Base-by-base conservation (phyloP, 768 basidiomycete species). In the Hysterangium stoloniferum region DNA sequence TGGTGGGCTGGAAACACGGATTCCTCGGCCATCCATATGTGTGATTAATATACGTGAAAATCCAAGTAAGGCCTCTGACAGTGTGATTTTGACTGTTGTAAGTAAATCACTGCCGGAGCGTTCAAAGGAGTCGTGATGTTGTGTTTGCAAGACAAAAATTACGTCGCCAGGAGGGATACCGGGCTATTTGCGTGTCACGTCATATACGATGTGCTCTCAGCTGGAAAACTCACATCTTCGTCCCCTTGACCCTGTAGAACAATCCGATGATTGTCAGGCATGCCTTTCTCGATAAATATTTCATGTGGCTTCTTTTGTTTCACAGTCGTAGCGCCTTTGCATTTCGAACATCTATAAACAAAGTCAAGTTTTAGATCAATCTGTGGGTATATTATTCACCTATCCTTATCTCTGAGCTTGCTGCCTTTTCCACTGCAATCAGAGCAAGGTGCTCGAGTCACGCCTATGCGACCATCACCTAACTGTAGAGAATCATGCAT, bases 21-120 rank as follows among this genome's bases (percentile, higher is more conserved):
- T 74, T n/a, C 92, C 92, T 12, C 92, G 80, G 8, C 93, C 93
- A 61, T 99, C 95, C 27, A 99, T 74, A 64, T 99, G 95, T 6
- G 84, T 87, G 52, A 99, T 70, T 20, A 96, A 68, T 55, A 97
- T 84, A 24, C 95, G 80, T 41, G 84, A 87, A 69, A 99, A 94
- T n/a, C 95, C 95, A 47, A 96, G 76, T 8, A 98, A 76, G 3
- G 93, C 89, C 67, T 99, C 95, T 8, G 93, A 94, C 25, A 98
- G 73, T 0, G 91, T 94, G 51, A 99, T 84, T 40, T 82, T 81
- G 51, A 92, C 79, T 28, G 77, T 80, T 2, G 88, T 81, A 33
- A 87, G 71, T 28, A 99, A 75, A 61, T 94, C 86, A 53, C 80
- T 79, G 46, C 86, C 86, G 9, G 84, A 82, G 32, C 90, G 82